Percentiles rank a stretch among this genome's conserved stretches.
phyloP scores from a whole-genome alignment of 768 basidiomycete species.

The Xerocomus brunneocitrinus region DNA sequence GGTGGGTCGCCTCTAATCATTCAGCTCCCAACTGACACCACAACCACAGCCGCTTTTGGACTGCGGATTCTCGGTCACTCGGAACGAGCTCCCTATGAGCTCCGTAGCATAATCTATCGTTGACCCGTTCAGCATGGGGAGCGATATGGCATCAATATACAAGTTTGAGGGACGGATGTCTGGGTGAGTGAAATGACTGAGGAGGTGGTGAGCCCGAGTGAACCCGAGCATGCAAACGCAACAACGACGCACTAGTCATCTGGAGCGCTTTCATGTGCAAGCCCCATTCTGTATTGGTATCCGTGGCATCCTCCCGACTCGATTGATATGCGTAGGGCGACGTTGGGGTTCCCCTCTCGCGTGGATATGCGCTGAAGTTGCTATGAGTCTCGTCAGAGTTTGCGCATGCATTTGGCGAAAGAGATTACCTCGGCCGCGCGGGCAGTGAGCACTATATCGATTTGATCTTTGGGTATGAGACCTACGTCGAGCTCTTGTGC shows the following conservation, averaged over 20 bases:
- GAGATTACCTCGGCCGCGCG: constrained; percentile 63
- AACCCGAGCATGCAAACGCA: neutral
- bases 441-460: constrained; percentile 58
- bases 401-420: constrained; percentile 5
- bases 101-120: constrained; percentile 90
- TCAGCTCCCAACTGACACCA: constrained; percentile 91
- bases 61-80: constrained; percentile 81
- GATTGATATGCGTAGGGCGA: constrained; percentile 79
- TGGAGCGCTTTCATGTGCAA: constrained; percentile 53
- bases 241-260: constrained; percentile 76
- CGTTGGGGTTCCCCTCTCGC: constrained; percentile 53
- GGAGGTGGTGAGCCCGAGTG: neutral
- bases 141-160: constrained; percentile 78
- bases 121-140: constrained; percentile 78
- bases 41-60: constrained; percentile 92
- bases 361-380: constrained; percentile 69
- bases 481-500: constrained; percentile 60
- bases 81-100: constrained; percentile 88
- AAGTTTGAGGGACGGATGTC: constrained; percentile 66
- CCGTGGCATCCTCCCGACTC: constrained; percentile 96
- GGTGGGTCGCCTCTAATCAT: constrained; percentile 25
- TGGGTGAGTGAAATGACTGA: constrained; percentile 66
- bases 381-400: constrained; percentile 34
- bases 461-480: constrained; percentile 48
- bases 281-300: constrained; percentile 90